These are phyloP conservation scores for Myxozyma neotropica DNA, from an alignment of 805 yeast genomes.

Conservation along the genomic window DNA sequence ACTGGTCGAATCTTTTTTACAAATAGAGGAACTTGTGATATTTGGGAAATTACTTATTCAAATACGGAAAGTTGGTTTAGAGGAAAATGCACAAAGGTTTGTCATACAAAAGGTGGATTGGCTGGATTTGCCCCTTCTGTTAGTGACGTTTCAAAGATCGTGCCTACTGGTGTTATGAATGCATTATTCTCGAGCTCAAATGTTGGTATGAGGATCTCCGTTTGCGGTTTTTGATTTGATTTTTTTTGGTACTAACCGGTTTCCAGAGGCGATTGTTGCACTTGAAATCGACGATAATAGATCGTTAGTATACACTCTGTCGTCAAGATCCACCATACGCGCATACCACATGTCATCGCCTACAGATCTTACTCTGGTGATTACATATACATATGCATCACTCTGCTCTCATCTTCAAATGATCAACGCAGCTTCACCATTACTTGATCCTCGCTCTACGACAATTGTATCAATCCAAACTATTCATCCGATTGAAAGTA, in stretches of 20 bases:
- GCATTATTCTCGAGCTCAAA: slow-evolving; percentile 12
- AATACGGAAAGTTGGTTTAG: slow-evolving; percentile 85
- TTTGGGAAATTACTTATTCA: slow-evolving; percentile 87
- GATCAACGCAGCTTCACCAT: slow-evolving; percentile 35
- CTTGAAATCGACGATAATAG: slow-evolving; percentile 76
- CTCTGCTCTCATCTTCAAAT: slow-evolving; percentile 41
- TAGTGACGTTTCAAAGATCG: slow-evolving; percentile 30
- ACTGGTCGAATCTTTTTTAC: slow-evolving; percentile 83
- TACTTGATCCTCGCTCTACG: slow-evolving; percentile 37
- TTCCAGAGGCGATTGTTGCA: slow-evolving; percentile 59
- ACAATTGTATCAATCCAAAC: slow-evolving; percentile 59
- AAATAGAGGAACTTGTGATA: slow-evolving; percentile 73
- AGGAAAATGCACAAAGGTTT: slow-evolving; percentile 77
- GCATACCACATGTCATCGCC: slow-evolving; percentile 62
- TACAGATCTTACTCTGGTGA: slow-evolving; percentile 43
- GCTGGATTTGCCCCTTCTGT: slow-evolving; percentile 53
- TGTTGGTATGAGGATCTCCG: slow-evolving; percentile 38
- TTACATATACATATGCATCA: slow-evolving; percentile 40
- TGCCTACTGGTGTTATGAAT: slow-evolving; percentile 11
- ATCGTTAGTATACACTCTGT: slow-evolving; percentile 74
- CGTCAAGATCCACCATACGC: slow-evolving; percentile 78
- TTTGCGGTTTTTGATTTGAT: slow-evolving; percentile 35
- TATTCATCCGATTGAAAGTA: slow-evolving; percentile 65
- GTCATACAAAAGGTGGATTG: slow-evolving; percentile 71
- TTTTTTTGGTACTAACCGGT: slow-evolving; percentile 35